These are phyloP conservation scores for Xylariaceae sp. DNA, from an alignment of 2,329 filamentous ascomycete species.

Conservation along the genomic window DNA sequence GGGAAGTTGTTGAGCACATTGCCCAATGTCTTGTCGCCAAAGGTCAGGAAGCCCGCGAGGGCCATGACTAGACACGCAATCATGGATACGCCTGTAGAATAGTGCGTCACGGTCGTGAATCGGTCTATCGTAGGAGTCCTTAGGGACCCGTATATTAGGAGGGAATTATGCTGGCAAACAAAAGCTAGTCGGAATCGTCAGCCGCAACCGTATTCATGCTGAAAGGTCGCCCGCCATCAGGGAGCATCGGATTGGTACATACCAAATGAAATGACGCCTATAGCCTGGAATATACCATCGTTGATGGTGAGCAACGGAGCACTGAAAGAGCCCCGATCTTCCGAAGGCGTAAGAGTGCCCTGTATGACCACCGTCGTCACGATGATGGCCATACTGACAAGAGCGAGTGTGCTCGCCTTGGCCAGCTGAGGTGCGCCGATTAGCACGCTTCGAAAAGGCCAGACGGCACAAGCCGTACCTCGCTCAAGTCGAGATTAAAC, in stretches of 20 bases:
- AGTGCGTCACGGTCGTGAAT: constrained; percentile 89
- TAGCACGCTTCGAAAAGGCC: not conserved
- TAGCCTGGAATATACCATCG: constrained; percentile 84
- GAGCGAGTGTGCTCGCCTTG: constrained; percentile 88
- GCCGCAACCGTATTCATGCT: constrained; percentile 9
- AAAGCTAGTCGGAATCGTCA: constrained; percentile 45
- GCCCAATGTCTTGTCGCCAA: constrained; percentile 84
- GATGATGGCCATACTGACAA: constrained; percentile 90
- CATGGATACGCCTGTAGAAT: constrained; percentile 84
- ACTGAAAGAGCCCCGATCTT: constrained; percentile 65
- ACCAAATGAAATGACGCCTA: constrained; percentile 98
- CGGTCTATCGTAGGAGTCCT: constrained; percentile 92
- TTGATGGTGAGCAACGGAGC: constrained; percentile 72
- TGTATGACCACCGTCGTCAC: constrained; percentile 83
- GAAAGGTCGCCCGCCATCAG: too few relatives aligned
- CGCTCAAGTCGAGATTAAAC: constrained; percentile 24
- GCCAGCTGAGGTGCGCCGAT: constrained; percentile 63
- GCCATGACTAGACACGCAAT: constrained; percentile 87
- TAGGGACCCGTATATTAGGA: constrained; percentile 94
- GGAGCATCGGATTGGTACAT: constrained; percentile 28
- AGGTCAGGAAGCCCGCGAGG: constrained; percentile 82
- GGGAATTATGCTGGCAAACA: constrained; percentile 84
- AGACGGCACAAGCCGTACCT: not conserved
- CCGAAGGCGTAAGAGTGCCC: constrained; percentile 65
- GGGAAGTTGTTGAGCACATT: constrained; percentile 99